These are phyloP conservation scores for Debaryomycetaceae sp. DNA, from an alignment of 1,139 yeast species.

Conservation along the genomic window DNA sequence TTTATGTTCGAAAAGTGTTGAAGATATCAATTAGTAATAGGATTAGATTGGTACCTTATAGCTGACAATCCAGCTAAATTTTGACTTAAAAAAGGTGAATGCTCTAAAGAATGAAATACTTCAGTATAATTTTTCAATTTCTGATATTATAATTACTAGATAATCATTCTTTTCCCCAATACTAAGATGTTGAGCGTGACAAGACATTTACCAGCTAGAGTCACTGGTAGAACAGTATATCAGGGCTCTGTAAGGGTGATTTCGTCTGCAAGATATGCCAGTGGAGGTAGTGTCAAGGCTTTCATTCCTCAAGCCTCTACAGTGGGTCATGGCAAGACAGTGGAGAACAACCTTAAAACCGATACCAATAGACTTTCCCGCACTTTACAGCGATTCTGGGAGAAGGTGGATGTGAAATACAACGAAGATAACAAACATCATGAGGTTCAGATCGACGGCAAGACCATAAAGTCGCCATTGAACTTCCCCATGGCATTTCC, in stretches of 20 bases:
- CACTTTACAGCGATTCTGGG: constrained; percentile 82
- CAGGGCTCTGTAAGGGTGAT: neutral
- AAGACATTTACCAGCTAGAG: no score
- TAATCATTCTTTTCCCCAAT: no score
- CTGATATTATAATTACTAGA: no score
- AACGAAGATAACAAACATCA: constrained; percentile 27
- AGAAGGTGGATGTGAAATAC: constrained; percentile 54
- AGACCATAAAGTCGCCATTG: constrained; percentile 78
- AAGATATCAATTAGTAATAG: no score
- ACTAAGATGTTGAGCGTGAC: no score
- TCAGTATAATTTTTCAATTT: no score
- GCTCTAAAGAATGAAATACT: no score
- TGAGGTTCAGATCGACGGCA: constrained; percentile 65
- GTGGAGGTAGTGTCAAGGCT: constrained; percentile 10
- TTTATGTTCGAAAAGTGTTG: no score
- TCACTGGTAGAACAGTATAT: no score
- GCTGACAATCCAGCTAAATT: no score
- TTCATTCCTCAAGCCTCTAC: constrained; percentile 12
- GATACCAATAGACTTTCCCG: constrained; percentile 72
- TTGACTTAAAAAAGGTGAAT: no score
- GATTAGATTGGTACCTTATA: no score
- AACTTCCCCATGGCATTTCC: constrained; percentile 75
- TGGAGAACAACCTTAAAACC: constrained; percentile 51
- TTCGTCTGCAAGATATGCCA: constrained; percentile 6
- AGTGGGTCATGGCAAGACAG: constrained; percentile 38